These are phyloP conservation scores for Auricularia cornea DNA, from an alignment of 768 basidiomycete genomes.

Conservation along the genomic window DNA sequence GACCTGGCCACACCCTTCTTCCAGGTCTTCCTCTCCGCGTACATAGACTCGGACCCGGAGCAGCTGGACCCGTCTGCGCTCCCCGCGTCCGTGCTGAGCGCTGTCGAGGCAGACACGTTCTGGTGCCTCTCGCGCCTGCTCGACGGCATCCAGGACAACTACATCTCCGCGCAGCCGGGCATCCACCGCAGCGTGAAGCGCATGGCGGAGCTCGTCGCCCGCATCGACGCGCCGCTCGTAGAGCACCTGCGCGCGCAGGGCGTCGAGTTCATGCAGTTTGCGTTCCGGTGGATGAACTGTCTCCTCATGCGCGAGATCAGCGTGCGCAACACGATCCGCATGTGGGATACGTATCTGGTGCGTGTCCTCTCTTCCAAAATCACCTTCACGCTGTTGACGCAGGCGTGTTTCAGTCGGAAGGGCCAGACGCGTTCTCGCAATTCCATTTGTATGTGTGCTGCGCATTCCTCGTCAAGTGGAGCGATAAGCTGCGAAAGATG, in stretches of 20 bases:
- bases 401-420: conserved; percentile 67
- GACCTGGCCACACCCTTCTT: conserved; percentile 97
- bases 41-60: conserved; percentile 96
- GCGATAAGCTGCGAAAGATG: conserved; percentile 87
- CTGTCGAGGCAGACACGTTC: conserved; percentile 94
- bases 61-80: conserved; percentile 73
- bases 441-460: conserved; percentile 99
- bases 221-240: conserved; percentile 87
- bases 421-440: conserved; percentile 95
- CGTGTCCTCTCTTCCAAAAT: conserved; percentile 20
- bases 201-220: conserved; percentile 87
- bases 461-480: conserved; percentile 94
- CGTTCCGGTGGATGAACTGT: conserved; percentile 99
- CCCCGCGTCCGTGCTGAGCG: conserved; percentile 60
- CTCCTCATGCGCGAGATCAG: conserved; percentile 96
- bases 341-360: conserved; percentile 99
- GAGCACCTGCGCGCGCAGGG: conserved; percentile 81
- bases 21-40: conserved; percentile 91
- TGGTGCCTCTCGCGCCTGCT: conserved; percentile 95
- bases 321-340: conserved; percentile 91
- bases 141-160: conserved; percentile 98
- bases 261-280: conserved; percentile 99
- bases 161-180: conserved; percentile 93
- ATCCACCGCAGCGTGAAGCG: conserved; percentile 88
- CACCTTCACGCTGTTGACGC: not conserved